A percentile compares a stretch with the other conserved stretches of the same genome.
These are phyloP conservation scores for Leccinum pellstonianum DNA, from an alignment of 768 basidiomycete genomes.

Conservation along the genomic window DNA sequence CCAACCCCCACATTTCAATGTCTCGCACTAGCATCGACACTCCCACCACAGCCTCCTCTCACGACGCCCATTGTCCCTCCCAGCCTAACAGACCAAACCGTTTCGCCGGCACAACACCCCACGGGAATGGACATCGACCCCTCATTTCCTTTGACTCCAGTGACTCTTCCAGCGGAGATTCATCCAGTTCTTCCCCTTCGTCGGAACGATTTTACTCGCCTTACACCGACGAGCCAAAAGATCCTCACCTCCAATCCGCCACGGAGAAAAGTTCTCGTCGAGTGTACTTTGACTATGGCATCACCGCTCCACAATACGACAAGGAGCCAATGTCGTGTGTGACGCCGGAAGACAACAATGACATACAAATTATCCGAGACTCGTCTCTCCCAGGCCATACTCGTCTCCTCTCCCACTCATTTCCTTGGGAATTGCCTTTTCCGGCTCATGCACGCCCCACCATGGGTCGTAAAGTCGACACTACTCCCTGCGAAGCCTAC, in stretches of 20 bases:
- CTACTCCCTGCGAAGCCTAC: slow-evolving; percentile 3
- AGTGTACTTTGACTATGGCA: slow-evolving; percentile 24
- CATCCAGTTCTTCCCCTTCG: neutral
- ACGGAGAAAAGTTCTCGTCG: slow-evolving; percentile 22
- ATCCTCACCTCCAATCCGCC: neutral
- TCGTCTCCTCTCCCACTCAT: slow-evolving; percentile 9
- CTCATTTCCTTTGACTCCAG: slow-evolving; percentile 15
- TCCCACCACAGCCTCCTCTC: neutral
- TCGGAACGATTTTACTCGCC: slow-evolving; percentile 1
- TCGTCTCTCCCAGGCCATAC: neutral
- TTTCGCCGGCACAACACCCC: neutral
- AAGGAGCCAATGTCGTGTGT: neutral
- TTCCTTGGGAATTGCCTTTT: slow-evolving; percentile 21
- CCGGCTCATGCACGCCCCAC: slow-evolving; percentile 13
- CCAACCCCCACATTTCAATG: neutral
- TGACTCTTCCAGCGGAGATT: slow-evolving; percentile 11
- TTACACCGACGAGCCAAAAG: slow-evolving; percentile 10
- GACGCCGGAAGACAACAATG: slow-evolving; percentile 9
- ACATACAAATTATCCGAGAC: neutral
- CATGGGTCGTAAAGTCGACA: neutral
- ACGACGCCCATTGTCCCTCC: neutral
- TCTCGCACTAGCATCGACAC: neutral
- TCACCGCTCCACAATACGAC: slow-evolving; percentile 6
- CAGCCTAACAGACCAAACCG: neutral
- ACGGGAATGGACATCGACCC: neutral